Evolutionary conservation across 148 eudicot genomes (phyloP).

Genomic region (Persicaria tinctoria): DNA sequence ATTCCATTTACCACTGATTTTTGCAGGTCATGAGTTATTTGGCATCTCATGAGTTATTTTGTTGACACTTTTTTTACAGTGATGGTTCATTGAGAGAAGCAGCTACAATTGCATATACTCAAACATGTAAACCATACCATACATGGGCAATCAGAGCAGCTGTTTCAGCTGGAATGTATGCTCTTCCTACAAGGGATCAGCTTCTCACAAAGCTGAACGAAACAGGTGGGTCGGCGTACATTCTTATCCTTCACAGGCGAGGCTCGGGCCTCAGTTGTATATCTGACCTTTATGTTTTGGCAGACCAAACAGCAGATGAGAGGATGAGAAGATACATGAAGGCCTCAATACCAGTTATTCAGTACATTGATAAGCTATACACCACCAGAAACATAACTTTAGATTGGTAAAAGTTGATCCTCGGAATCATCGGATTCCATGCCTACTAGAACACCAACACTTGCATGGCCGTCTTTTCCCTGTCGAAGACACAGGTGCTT

Average conservation of each 20-base stretch:
- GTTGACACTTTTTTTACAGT: conserved; percentile 25
- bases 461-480: neutral
- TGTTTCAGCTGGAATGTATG: conserved; percentile 84
- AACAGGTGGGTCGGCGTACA: conserved; percentile 39
- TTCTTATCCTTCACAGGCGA: neutral
- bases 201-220: conserved; percentile 61
- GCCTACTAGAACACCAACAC: neutral
- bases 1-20: no score
- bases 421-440: neutral
- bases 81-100: conserved; percentile 61
- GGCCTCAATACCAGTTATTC: conserved; percentile 62
- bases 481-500: neutral
- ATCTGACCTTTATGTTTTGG: neutral
- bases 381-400: conserved; percentile 53
- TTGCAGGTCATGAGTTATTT: neutral
- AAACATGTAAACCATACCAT: conserved; percentile 84
- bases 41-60: conserved; percentile 1
- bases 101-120: conserved; percentile 74
- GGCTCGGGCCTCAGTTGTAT: neutral
- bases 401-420: conserved; percentile 53
- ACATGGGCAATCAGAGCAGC: conserved; percentile 90
- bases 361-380: conserved; percentile 72
- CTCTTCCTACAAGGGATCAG: conserved; percentile 75
- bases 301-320: conserved; percentile 75
- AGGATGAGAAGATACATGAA: conserved; percentile 78